phyloP scores from a whole-genome alignment of 2,329 filamentous ascomycete species.

The Emergomyces pasteurianus region DNA sequence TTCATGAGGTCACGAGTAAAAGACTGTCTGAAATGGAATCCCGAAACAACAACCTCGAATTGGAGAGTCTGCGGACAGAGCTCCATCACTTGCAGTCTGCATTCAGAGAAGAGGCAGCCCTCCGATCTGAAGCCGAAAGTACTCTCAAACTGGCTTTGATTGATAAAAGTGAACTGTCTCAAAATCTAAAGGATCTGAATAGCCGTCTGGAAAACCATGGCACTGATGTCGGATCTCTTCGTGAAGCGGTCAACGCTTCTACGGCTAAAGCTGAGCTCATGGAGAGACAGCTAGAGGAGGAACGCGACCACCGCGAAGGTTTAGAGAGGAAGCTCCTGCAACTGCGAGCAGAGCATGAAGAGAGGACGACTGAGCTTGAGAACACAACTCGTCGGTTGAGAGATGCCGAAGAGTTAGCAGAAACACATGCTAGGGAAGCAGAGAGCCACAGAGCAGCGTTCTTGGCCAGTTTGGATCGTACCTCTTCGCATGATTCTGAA shows the following conservation, averaged over 20 bases:
- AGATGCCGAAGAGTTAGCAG: constrained; percentile 78
- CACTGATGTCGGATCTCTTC: constrained; percentile 60
- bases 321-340: constrained; percentile 64
- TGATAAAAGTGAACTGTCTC: constrained; percentile 70
- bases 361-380: constrained; percentile 65
- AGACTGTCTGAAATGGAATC: constrained; percentile 73
- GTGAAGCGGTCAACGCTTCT: constrained; percentile 66
- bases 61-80: constrained; percentile 75
- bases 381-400: constrained; percentile 59
- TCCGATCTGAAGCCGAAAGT: constrained; percentile 63
- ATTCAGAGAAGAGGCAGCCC: constrained; percentile 68
- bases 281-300: constrained; percentile 67
- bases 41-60: constrained; percentile 71
- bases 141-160: constrained; percentile 63
- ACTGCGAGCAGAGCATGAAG: constrained; percentile 72
- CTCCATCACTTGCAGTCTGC: constrained; percentile 68
- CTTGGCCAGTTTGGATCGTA: constrained; percentile 67
- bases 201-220: constrained; percentile 58
- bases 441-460: constrained; percentile 73
- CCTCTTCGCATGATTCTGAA: constrained; percentile 36
- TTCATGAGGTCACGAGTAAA: constrained; percentile 66
- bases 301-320: constrained; percentile 62
- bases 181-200: constrained; percentile 55
- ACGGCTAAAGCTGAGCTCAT: constrained; percentile 63
- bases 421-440: constrained; percentile 79